Evolutionary conservation across 1,284 basidiomycete species (phyloP), one percentile per base, ranked within the genome.

Genomic region (Malassezia cuniculi): DNA sequence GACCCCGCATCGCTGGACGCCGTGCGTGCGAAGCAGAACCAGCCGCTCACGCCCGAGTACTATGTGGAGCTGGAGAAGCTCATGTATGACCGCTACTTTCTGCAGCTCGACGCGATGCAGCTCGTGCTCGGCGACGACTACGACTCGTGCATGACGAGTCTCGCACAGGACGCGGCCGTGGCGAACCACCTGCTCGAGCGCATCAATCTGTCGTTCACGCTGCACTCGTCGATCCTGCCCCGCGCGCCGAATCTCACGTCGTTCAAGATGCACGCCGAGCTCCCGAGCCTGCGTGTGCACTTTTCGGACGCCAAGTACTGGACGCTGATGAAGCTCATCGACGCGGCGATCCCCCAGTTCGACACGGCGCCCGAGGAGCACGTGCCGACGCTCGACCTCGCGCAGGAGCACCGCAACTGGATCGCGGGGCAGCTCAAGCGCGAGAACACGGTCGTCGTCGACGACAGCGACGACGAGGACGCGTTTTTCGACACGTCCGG

Each of bases 241-340:
- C 80, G 78, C 41, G 85, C 80, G 5, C 76, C 82, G 26, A 89
- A 78, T 50, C 74, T 97, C 30, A 79, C 89, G 6, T 77, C 82
- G 29, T 82, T 95, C 75, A 97, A 93, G 69, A 75, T 97, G 38
- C 79, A 84, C 1, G 93, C 90, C 8, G 82, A 81, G 48, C 71
- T 99, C 39, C 90, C 93, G 1, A 78, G 77, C 29, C 73, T 99
- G 5, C 80, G 84, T 57, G 75, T 94, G 65, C 97, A 99, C 69
- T 75, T 97, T 48, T 97, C 93, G 5, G 93, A 97, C 56, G 75
- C 75, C 16, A 99, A 97, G 69, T 99, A 99, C 71, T 85, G 90
- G 69, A 78, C 81, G 3, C 71, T 97, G 30, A 87, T 97, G 83
- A 78, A 82, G 14, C 75, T 97, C 49, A 78, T 97, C 57, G 87